Conservation (phyloP, 257 asterid genomes). For the Verbascum thapsus region DNA sequence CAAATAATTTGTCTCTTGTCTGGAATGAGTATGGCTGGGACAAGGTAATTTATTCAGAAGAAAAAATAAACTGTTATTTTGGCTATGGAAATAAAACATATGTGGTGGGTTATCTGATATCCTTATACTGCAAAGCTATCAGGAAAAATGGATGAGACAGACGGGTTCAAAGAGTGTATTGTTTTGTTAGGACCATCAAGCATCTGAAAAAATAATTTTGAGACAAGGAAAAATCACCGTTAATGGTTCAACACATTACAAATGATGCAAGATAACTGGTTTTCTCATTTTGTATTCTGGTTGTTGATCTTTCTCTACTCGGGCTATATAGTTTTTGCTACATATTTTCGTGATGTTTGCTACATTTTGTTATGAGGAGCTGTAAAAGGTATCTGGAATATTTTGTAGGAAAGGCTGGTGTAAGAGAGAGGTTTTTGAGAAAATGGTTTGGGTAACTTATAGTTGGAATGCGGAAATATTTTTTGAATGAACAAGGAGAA, state of each 20-base stretch:
- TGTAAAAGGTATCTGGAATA: not conserved
- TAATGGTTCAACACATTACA: not conserved
- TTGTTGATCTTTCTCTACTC: not conserved
- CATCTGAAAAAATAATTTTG: not conserved
- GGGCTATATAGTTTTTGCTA: no score
- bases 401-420: no score
- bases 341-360: no score
- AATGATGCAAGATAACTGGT: no score
- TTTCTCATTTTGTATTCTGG: not conserved
- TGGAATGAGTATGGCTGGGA: slow-evolving; percentile 84
- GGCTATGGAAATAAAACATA: not conserved
- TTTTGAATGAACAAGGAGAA: not conserved
- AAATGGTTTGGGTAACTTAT: not conserved
- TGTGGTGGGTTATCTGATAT: slow-evolving; percentile 12
- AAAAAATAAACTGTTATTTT: slow-evolving; percentile 6
- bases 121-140: not conserved
- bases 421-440: no score
- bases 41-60: slow-evolving; percentile 40
- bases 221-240: not conserved
- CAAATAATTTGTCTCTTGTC: slow-evolving; percentile 71
- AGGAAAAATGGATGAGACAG: not conserved
- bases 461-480: not conserved
- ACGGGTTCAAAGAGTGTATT: not conserved
- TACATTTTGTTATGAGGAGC: not conserved
- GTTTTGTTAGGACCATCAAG: not conserved